These are phyloP conservation scores for Huntiella decipiens DNA, from an alignment of 2,329 filamentous ascomycete genomes.

Conservation along the genomic window DNA sequence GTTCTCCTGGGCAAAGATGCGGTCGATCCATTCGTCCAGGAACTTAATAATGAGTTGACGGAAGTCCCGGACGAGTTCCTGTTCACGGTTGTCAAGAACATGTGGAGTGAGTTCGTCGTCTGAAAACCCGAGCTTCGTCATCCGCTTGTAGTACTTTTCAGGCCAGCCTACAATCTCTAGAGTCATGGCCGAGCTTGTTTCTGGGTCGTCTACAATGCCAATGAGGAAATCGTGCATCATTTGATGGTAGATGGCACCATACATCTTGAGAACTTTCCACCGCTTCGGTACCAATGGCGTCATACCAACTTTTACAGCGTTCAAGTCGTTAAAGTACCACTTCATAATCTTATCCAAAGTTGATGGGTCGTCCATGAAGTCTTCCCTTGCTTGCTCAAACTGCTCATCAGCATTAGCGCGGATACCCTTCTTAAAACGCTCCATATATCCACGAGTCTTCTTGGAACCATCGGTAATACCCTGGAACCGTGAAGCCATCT, in stretches of 20 bases:
- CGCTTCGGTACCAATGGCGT: conserved; percentile 79
- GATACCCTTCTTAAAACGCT: conserved; percentile 76
- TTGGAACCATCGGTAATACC: conserved; percentile 88
- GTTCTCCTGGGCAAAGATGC: conserved; percentile 68
- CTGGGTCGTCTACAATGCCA: conserved; percentile 62
- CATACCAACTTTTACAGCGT: conserved; percentile 88
- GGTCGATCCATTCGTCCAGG: conserved; percentile 93
- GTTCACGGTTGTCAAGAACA: conserved; percentile 74
- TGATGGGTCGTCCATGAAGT: conserved; percentile 67
- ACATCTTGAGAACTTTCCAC: conserved; percentile 88
- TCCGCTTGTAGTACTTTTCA: conserved; percentile 90
- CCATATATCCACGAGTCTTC: conserved; percentile 85
- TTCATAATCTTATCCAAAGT: conserved; percentile 72
- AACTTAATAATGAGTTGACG: conserved; percentile 86
- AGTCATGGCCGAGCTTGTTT: conserved; percentile 70
- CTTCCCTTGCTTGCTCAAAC: conserved; percentile 50
- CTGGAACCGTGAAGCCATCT: conserved; percentile 83
- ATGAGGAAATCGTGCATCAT: conserved; percentile 92
- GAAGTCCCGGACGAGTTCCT: conserved; percentile 84
- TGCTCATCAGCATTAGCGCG: conserved; percentile 52
- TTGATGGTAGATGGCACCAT: conserved; percentile 75
- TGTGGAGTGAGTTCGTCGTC: conserved; percentile 65
- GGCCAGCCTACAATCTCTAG: conserved; percentile 89
- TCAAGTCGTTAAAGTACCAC: conserved; percentile 97
- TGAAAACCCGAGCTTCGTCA: conserved; percentile 70